These are phyloP conservation scores for Lophiotrema nucula DNA, from an alignment of 495 filamentous ascomycete species.

Conservation along the genomic window DNA sequence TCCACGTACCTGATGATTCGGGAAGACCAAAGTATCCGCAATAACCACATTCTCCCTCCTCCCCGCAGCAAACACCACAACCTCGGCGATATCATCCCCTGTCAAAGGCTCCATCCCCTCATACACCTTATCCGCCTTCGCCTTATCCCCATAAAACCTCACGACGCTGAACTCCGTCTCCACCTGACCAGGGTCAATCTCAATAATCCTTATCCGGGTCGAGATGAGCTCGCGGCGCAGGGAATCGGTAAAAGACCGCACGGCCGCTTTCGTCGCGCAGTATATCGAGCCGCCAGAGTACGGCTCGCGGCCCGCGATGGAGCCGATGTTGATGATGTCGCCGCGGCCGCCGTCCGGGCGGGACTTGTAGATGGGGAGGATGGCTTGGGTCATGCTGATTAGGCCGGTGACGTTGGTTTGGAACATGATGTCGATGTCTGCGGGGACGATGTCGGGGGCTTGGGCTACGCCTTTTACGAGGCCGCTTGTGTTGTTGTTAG, in stretches of 20 bases:
- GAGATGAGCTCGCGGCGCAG: slow-evolving; percentile 86
- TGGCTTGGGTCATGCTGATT: slow-evolving; percentile 95
- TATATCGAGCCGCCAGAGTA: slow-evolving; percentile 93
- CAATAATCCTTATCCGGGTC: slow-evolving; percentile 82
- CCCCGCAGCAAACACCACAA: slow-evolving; percentile 86
- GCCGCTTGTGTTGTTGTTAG: slow-evolving; percentile 52
- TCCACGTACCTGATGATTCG: slow-evolving; percentile 79
- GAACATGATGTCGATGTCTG: slow-evolving; percentile 87
- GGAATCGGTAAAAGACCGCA: slow-evolving; percentile 84
- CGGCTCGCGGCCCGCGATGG: slow-evolving; percentile 86
- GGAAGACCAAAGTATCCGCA: slow-evolving; percentile 87
- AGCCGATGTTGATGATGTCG: slow-evolving; percentile 97
- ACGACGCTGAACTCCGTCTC: slow-evolving; percentile 98
- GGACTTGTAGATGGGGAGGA: slow-evolving; percentile 81
- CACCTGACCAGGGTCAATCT: slow-evolving; percentile 94
- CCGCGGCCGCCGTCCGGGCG: slow-evolving; percentile 75
- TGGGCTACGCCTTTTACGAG: slow-evolving; percentile 85
- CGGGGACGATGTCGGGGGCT: slow-evolving; percentile 76
- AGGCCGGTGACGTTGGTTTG: slow-evolving; percentile 89
- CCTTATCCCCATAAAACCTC: slow-evolving; percentile 87
- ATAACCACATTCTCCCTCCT: slow-evolving; percentile 93
- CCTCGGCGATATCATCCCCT: slow-evolving; percentile 91
- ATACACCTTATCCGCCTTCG: slow-evolving; percentile 94
- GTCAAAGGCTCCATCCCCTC: slow-evolving; percentile 86
- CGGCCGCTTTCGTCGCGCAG: slow-evolving; percentile 93